phyloP scores from a whole-genome alignment of 257 asterid genomes.

The Knoxia roxburghii region DNA sequence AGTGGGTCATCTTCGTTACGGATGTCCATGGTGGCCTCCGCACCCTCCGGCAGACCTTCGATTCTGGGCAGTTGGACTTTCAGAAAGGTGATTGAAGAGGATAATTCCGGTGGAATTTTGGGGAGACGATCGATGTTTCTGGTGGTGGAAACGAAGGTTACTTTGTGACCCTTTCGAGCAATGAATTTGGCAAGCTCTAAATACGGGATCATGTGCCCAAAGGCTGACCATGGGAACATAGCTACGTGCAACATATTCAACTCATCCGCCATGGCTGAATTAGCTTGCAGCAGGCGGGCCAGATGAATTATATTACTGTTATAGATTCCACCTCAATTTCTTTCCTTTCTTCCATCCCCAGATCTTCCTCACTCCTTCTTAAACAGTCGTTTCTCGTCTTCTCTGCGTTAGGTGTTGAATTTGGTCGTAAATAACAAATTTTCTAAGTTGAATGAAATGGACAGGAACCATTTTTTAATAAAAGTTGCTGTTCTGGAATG shows the following conservation, averaged over 20 bases:
- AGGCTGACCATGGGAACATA: slow-evolving; percentile 39
- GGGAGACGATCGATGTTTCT: slow-evolving; percentile 33
- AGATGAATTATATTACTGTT: too few species aligned
- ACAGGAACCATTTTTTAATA: too few species aligned
- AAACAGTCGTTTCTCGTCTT: too few species aligned
- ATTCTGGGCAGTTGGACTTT: slow-evolving; percentile 21
- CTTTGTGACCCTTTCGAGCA: slow-evolving; percentile 28
- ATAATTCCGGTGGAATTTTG: slow-evolving; percentile 10
- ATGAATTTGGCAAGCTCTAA: slow-evolving; percentile 29
- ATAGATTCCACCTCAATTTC: too few species aligned
- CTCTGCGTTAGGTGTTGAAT: too few species aligned
- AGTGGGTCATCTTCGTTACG: not conserved
- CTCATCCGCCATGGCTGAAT: too few species aligned
- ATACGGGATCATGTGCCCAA: slow-evolving; percentile 37
- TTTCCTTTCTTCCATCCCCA: too few species aligned
- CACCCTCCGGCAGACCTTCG: slow-evolving; percentile 20
- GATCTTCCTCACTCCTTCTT: too few species aligned
- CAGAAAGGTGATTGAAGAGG: slow-evolving; percentile 18
- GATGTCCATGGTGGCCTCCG: slow-evolving; percentile 33
- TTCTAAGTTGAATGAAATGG: too few species aligned
- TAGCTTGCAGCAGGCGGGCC: too few species aligned
- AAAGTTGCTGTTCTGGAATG: too few species aligned
- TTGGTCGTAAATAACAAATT: too few species aligned
- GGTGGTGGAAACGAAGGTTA: slow-evolving; percentile 29
- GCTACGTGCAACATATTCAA: slow-evolving; percentile 23